phyloP scores from a whole-genome alignment of 371 early-diverging fungal species.

The Syncephalastrum racemosum region DNA sequence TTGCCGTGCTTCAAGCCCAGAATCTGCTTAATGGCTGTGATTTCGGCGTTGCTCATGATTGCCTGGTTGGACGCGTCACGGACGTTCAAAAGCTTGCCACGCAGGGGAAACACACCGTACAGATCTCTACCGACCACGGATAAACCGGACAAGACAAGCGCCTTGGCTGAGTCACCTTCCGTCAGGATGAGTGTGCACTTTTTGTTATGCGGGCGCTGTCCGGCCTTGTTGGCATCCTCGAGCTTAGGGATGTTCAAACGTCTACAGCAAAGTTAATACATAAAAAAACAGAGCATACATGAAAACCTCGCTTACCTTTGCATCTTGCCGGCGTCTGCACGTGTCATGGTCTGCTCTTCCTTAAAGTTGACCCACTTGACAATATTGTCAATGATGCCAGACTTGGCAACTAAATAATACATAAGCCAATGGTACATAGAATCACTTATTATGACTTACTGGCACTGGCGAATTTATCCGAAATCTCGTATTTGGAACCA shows the following conservation, averaged over 20 bases:
- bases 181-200: slow-evolving; percentile 98
- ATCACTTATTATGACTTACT: slow-evolving; percentile 28
- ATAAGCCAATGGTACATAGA: slow-evolving; percentile 1
- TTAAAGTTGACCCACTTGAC: slow-evolving; percentile 80
- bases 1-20: slow-evolving; percentile 95
- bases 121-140: slow-evolving; percentile 93
- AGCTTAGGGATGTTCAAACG: slow-evolving; percentile 93
- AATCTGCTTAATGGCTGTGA: slow-evolving; percentile 93
- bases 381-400: slow-evolving; percentile 88
- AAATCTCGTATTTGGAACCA: slow-evolving; percentile 85
- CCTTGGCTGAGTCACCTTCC: slow-evolving; percentile 99
- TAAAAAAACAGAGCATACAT: neutral
- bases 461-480: slow-evolving; percentile 85
- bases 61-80: slow-evolving; percentile 87
- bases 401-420: slow-evolving; percentile 56
- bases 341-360: slow-evolving; percentile 86
- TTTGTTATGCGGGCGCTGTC: slow-evolving; percentile 67
- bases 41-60: slow-evolving; percentile 91
- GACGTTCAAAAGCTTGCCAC: slow-evolving; percentile 99
- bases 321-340: slow-evolving; percentile 89
- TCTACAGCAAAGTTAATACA: slow-evolving; percentile 22
- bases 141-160: slow-evolving; percentile 94
- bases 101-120: slow-evolving; percentile 98
- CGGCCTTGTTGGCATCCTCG: slow-evolving; percentile 98
- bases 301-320: slow-evolving; percentile 12